Percentiles rank a stretch among this genome's conserved stretches.
Conservation (phyloP, 352 stramenopile species). For the Pythium plurisporium region DNA sequence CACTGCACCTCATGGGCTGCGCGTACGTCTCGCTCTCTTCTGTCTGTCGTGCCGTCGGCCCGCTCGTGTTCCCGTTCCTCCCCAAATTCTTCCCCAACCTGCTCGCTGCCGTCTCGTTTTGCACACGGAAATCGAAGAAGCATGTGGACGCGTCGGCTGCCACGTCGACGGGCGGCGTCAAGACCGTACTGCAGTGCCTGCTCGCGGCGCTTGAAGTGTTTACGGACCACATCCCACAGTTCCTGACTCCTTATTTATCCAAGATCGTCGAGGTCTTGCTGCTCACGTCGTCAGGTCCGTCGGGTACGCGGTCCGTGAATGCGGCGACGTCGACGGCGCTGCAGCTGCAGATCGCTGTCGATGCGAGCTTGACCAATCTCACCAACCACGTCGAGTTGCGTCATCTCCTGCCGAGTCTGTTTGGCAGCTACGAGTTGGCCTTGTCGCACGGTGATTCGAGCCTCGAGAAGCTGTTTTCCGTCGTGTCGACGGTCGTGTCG, state of each 20-base stretch:
- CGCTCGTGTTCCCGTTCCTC: constrained; percentile 74
- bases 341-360: constrained; percentile 48
- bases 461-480: constrained; percentile 61
- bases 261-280: constrained; percentile 59
- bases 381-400: constrained; percentile 70
- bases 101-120: constrained; percentile 58
- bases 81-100: constrained; percentile 81
- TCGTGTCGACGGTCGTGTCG: constrained; percentile 63
- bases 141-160: background rate
- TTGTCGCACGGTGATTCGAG: constrained; percentile 47
- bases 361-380: constrained; percentile 62
- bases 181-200: constrained; percentile 72
- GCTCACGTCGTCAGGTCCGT: constrained; percentile 39
- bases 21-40: constrained; percentile 81
- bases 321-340: constrained; percentile 16
- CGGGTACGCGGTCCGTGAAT: constrained; percentile 1
- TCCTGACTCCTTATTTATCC: constrained; percentile 72
- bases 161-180: constrained; percentile 19
- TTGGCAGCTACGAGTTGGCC: constrained; percentile 65
- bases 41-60: constrained; percentile 58
- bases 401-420: constrained; percentile 64
- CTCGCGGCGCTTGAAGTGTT: constrained; percentile 75
- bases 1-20: constrained; percentile 72
- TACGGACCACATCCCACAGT: constrained; percentile 79
- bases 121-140: constrained; percentile 24